These are phyloP conservation scores for Dissophora globulifera DNA, from an alignment of 192 early-diverging fungal genomes.

Conservation along the genomic window DNA sequence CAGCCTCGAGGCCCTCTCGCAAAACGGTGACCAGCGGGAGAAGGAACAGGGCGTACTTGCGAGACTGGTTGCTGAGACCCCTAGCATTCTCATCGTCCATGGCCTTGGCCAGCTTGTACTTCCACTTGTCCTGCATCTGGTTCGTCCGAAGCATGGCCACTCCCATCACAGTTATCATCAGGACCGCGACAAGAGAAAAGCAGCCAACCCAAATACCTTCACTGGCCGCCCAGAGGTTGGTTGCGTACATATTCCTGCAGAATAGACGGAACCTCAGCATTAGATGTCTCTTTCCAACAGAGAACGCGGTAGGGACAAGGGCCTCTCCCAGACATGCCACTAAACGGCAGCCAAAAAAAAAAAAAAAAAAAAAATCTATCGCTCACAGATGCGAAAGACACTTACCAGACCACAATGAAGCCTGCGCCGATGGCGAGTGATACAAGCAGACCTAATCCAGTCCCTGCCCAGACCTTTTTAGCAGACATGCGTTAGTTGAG, in stretches of 20 bases:
- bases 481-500: not conserved
- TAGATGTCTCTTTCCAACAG: too few species aligned
- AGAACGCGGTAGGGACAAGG: too few species aligned
- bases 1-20: constrained; percentile 87
- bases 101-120: constrained; percentile 65
- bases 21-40: constrained; percentile 89
- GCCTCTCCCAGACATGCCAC: too few species aligned
- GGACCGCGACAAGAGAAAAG: constrained; percentile 77
- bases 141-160: constrained; percentile 82
- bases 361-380: too few species aligned
- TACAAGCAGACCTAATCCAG: constrained; percentile 70
- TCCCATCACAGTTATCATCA: constrained; percentile 85
- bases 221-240: constrained; percentile 30
- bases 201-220: constrained; percentile 73
- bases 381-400: not conserved
- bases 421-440: constrained; percentile 75
- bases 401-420: constrained; percentile 85
- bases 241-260: constrained; percentile 37
- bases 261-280: too few species aligned
- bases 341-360: too few species aligned
- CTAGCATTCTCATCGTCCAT: constrained; percentile 60
- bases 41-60: constrained; percentile 77
- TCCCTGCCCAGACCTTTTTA: constrained; percentile 81
- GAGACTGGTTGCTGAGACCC: constrained; percentile 45
- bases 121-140: constrained; percentile 85